phyloP scores from a whole-genome alignment of 2,329 filamentous ascomycete species.

The Sordariomycetes sp. region DNA sequence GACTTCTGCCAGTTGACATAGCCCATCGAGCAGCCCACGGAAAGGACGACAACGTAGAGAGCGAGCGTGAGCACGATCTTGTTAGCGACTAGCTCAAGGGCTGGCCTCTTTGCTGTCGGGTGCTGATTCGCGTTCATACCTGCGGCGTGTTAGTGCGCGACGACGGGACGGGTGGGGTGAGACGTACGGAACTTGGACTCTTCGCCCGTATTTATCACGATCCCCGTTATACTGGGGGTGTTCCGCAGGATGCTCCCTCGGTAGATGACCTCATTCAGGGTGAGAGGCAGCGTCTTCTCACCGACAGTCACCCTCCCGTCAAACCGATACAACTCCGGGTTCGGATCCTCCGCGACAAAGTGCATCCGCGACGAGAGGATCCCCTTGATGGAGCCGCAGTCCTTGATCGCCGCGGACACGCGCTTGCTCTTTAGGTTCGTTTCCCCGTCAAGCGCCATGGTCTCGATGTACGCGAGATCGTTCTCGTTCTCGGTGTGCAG shows the following conservation, averaged over 20 bases:
- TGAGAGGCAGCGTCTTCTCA: slow-evolving; percentile 53
- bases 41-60: slow-evolving; percentile 63
- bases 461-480: slow-evolving; percentile 70
- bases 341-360: slow-evolving; percentile 64
- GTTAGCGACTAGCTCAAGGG: slow-evolving; percentile 65
- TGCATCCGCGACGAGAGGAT: slow-evolving; percentile 43
- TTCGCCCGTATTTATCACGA: slow-evolving; percentile 82
- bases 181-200: slow-evolving; percentile 70
- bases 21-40: slow-evolving; percentile 68
- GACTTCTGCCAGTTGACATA: slow-evolving; percentile 64
- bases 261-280: slow-evolving; percentile 71
- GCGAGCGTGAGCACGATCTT: slow-evolving; percentile 72
- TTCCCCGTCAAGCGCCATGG: slow-evolving; percentile 74
- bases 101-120: slow-evolving; percentile 69
- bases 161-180: background rate
- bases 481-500: slow-evolving; percentile 68
- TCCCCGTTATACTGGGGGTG: slow-evolving; percentile 55
- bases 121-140: slow-evolving; percentile 80
- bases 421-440: slow-evolving; percentile 73
- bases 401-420: slow-evolving; percentile 44
- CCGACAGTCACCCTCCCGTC: slow-evolving; percentile 52
- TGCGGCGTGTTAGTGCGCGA: slow-evolving; percentile 1
- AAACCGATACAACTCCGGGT: slow-evolving; percentile 64
- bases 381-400: slow-evolving; percentile 38
- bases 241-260: slow-evolving; percentile 78